A percentile compares a stretch with the other conserved stretches of the same genome.
Evolutionary conservation across 345 rosid species (phyloP).

Genomic region (Lepidium africanum): DNA sequence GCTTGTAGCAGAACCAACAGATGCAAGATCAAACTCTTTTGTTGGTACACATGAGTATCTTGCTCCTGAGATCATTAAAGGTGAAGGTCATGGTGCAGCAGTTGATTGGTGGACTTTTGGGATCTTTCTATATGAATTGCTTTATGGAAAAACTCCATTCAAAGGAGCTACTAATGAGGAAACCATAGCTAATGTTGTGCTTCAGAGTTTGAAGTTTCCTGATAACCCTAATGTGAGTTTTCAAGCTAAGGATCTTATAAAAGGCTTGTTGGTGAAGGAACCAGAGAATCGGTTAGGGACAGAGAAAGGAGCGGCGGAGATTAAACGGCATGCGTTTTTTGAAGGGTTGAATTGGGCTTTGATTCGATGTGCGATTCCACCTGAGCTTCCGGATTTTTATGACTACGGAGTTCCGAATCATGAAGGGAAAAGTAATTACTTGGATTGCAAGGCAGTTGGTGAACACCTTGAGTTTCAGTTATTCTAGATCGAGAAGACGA

Average conservation of each 20-base stretch:
- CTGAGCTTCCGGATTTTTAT: slow-evolving; percentile 63
- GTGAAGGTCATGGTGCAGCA: slow-evolving; percentile 98
- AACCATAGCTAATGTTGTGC: slow-evolving; percentile 73
- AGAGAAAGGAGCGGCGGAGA: slow-evolving; percentile 89
- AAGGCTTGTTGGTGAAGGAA: slow-evolving; percentile 75
- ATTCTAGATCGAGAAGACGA: slow-evolving; percentile 36
- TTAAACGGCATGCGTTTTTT: slow-evolving; percentile 83
- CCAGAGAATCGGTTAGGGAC: slow-evolving; percentile 78
- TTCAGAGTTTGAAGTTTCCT: slow-evolving; percentile 69
- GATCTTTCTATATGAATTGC: slow-evolving; percentile 71
- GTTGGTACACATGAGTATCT: slow-evolving; percentile 96
- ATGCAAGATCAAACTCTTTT: slow-evolving; percentile 92
- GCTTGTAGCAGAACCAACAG: slow-evolving; percentile 96
- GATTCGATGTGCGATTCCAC: slow-evolving; percentile 85
- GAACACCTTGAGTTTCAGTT: slow-evolving; percentile 92
- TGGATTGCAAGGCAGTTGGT: slow-evolving; percentile 68
- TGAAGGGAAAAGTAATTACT: slow-evolving; percentile 38
- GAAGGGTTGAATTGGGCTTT: slow-evolving; percentile 95
- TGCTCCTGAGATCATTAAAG: slow-evolving; percentile 95
- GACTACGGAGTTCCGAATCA: slow-evolving; percentile 44
- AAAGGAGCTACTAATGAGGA: slow-evolving; percentile 83
- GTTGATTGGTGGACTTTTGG: slow-evolving; percentile 99
- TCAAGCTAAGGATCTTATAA: slow-evolving; percentile 82
- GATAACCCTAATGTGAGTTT: slow-evolving; percentile 71
- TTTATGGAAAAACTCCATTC: slow-evolving; percentile 84